Evolutionary conservation across 495 filamentous ascomycete genomes (phyloP).

Genomic region (Annulohypoxylon moriforme): DNA sequence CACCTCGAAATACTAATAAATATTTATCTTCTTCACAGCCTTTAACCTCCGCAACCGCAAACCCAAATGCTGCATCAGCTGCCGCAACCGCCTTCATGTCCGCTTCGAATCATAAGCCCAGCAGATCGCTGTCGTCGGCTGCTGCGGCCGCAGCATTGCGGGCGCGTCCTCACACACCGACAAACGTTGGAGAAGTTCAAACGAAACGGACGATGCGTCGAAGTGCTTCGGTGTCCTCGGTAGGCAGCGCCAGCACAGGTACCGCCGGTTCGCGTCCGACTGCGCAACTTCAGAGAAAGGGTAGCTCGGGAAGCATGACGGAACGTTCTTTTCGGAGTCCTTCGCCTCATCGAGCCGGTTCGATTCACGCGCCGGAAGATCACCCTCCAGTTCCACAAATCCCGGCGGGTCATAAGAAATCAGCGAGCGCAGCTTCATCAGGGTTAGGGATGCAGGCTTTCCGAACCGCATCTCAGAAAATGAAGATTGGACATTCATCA

Average conservation of each 20-base stretch:
- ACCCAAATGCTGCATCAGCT: conserved; percentile 77
- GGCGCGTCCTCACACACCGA: conserved; percentile 79
- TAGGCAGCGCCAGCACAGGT: conserved; percentile 60
- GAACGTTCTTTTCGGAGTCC: conserved; percentile 82
- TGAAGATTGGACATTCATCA: conserved; percentile 48
- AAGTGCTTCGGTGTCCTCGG: conserved; percentile 74
- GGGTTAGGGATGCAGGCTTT: conserved; percentile 52
- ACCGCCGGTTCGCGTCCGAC: conserved; percentile 53
- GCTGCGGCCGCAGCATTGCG: conserved; percentile 87
- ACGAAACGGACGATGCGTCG: conserved; percentile 86
- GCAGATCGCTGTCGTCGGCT: conserved; percentile 76
- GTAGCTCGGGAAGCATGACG: conserved; percentile 84
- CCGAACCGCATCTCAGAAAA: conserved; percentile 58
- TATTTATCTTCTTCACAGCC: conserved; percentile 55
- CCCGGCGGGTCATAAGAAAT: conserved; percentile 56
- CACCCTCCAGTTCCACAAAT: conserved; percentile 81
- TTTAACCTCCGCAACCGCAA: conserved; percentile 68
- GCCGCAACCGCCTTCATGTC: conserved; percentile 82
- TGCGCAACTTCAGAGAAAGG: conserved; percentile 66
- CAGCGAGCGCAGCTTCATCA: conserved; percentile 37
- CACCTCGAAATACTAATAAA: conserved; percentile 30
- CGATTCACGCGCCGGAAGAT: conserved; percentile 48
- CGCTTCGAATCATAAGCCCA: conserved; percentile 67
- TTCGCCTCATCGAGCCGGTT: conserved; percentile 66
- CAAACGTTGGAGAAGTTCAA: conserved; percentile 80